These are phyloP conservation scores for Ogataea hybrid DNA, from an alignment of 1,139 yeast genomes.

Conservation along the genomic window DNA sequence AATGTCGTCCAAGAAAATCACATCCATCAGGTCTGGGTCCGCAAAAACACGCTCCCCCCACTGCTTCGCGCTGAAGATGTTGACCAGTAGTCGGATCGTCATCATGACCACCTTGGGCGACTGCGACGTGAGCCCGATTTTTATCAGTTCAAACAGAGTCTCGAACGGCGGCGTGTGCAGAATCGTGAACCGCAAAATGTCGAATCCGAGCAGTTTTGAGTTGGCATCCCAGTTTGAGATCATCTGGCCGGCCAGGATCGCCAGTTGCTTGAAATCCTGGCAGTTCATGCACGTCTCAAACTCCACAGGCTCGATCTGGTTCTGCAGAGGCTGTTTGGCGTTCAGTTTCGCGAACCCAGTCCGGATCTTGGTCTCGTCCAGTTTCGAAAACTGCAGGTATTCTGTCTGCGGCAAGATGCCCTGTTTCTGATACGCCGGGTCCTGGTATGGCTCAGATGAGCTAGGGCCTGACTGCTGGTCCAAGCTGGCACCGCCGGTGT, in stretches of 20 bases:
- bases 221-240: conserved; percentile 42
- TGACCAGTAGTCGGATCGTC: conserved; percentile 49
- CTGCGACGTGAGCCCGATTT: conserved; percentile 39
- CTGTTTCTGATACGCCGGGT: conserved; percentile 17
- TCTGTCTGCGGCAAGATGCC: conserved; percentile 49
- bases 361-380: conserved; percentile 45
- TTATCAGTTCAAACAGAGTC: conserved; percentile 37
- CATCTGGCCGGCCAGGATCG: conserved; percentile 31
- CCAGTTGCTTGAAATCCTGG: conserved; percentile 32
- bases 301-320: conserved; percentile 18
- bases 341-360: conserved; percentile 53
- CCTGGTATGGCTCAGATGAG: conserved; percentile 33
- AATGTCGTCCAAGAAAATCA: conserved; percentile 30
- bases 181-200: conserved; percentile 50
- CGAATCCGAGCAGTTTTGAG: conserved; percentile 53
- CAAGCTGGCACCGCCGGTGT: conserved; percentile 64
- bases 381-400: conserved; percentile 46
- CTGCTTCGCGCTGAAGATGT: conserved; percentile 42
- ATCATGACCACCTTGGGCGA: conserved; percentile 47
- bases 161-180: conserved; percentile 38
- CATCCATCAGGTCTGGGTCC: conserved; percentile 32
- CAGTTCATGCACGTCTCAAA: conserved; percentile 33
- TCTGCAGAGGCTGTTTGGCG: conserved; percentile 33
- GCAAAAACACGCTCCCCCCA: conserved; percentile 43
- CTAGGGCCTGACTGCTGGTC: conserved; percentile 28